phyloP scores from a whole-genome alignment of 148 eudicot genomes.

The Nepenthes gracilis region DNA sequence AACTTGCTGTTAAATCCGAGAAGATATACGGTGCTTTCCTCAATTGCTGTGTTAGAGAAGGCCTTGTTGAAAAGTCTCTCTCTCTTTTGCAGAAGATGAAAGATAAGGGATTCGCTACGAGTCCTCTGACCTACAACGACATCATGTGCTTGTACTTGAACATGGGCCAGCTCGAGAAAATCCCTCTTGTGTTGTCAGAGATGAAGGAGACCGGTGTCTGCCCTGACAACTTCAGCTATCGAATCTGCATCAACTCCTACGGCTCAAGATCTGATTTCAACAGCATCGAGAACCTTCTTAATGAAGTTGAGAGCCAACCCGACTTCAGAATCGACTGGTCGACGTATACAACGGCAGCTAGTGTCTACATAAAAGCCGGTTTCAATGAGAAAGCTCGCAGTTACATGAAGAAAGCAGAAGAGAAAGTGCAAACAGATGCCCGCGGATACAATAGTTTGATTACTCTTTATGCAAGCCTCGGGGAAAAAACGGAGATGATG shows the following conservation, averaged over 20 bases:
- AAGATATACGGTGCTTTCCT: slow-evolving; percentile 50
- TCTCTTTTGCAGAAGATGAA: slow-evolving; percentile 35
- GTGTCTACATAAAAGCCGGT: slow-evolving; percentile 21
- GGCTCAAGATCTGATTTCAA: slow-evolving; percentile 24
- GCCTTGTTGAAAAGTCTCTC: slow-evolving; percentile 25
- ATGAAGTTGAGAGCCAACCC: slow-evolving; percentile 27
- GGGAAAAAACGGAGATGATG: slow-evolving; percentile 26
- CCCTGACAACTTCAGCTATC: slow-evolving; percentile 32
- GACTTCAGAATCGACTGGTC: slow-evolving; percentile 33
- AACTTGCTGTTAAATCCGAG: slow-evolving; percentile 22
- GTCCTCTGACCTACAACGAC: slow-evolving; percentile 31
- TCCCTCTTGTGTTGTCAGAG: slow-evolving; percentile 24
- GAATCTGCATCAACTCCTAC: slow-evolving; percentile 33
- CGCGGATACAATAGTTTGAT: slow-evolving; percentile 32
- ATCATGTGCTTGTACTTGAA: slow-evolving; percentile 37
- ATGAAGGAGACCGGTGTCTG: slow-evolving; percentile 29
- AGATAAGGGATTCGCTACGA: slow-evolving; percentile 24
- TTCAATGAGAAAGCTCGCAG: slow-evolving; percentile 24
- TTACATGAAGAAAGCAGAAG: slow-evolving; percentile 37
- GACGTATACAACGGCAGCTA: slow-evolving; percentile 29
- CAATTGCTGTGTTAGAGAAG: slow-evolving; percentile 37
- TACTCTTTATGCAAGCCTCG: slow-evolving; percentile 32
- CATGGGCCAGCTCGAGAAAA: slow-evolving; percentile 24
- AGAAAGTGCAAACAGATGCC: slow-evolving; percentile 9
- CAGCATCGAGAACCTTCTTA: slow-evolving; percentile 26